Evolutionary conservation across 257 asterid genomes (phyloP).

Genomic region (Solanum gandarillasii): DNA sequence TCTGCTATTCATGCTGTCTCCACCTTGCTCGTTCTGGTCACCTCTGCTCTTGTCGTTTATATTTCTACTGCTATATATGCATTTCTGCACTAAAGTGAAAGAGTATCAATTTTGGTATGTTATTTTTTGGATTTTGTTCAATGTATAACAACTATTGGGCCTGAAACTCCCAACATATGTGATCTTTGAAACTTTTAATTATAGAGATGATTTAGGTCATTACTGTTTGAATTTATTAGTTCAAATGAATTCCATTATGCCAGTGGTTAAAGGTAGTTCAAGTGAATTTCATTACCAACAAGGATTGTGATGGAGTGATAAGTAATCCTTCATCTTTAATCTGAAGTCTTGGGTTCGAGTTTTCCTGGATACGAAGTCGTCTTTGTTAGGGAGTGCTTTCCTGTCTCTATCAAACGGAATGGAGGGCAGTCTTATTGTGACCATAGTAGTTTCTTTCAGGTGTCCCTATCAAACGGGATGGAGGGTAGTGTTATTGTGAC

Average conservation of each 20-base stretch:
- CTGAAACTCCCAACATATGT: neutral
- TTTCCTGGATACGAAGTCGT: no score
- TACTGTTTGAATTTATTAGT: neutral
- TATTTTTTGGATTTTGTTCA: neutral
- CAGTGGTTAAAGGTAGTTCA: neutral
- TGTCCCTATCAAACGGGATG: neutral
- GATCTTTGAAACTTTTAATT: neutral
- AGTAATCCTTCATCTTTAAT: neutral
- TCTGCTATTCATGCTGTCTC: constrained; percentile 51
- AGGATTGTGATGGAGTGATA: no score
- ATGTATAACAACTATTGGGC: neutral
- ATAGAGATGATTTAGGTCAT: neutral
- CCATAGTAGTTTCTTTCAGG: neutral
- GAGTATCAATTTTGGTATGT: neutral
- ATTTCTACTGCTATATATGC: constrained; percentile 82
- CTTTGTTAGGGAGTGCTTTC: no score
- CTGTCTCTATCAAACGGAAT: no score
- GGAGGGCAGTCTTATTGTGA: no score
- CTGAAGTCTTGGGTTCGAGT: neutral
- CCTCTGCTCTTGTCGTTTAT: constrained; percentile 69
- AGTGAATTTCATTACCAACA: neutral
- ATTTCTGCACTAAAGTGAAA: constrained; percentile 13
- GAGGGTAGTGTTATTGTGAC: neutral
- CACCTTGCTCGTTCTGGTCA: constrained; percentile 46
- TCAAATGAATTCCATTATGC: neutral